phyloP scores from a whole-genome alignment of 2,329 filamentous ascomycete genomes.

The Verruconis gallopava region DNA sequence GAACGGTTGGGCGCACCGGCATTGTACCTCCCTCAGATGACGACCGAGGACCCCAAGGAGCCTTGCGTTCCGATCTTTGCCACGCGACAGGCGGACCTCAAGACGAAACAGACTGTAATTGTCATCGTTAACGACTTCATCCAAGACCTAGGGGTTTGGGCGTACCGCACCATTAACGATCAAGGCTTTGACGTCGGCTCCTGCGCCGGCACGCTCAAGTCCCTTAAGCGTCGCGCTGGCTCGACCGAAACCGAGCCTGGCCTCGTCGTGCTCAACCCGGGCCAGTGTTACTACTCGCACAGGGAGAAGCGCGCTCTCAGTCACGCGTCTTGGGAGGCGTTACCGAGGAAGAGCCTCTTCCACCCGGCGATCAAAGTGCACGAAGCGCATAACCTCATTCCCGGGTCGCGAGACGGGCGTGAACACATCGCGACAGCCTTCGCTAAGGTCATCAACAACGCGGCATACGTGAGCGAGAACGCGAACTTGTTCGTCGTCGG shows the following conservation, averaged over 20 bases:
- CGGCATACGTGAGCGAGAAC: slow-evolving; percentile 29
- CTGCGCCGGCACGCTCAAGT: slow-evolving; percentile 48
- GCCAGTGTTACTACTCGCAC: slow-evolving; percentile 66
- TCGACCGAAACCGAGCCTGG: slow-evolving; percentile 32
- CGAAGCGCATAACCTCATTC: slow-evolving; percentile 45
- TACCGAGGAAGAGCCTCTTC: slow-evolving; percentile 51
- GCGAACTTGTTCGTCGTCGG: slow-evolving; percentile 58
- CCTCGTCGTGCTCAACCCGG: slow-evolving; percentile 65
- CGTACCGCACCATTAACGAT: slow-evolving; percentile 53
- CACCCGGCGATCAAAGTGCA: slow-evolving; percentile 43
- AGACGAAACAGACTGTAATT: slow-evolving; percentile 48
- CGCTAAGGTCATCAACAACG: slow-evolving; percentile 41
- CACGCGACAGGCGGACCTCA: slow-evolving; percentile 38
- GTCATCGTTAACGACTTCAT: slow-evolving; percentile 59
- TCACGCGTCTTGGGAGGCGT: slow-evolving; percentile 39
- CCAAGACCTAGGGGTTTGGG: slow-evolving; percentile 63
- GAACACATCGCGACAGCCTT: slow-evolving; percentile 59
- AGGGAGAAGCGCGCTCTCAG: slow-evolving; percentile 48
- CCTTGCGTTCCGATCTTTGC: slow-evolving; percentile 59
- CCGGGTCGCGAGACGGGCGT: slow-evolving; percentile 41
- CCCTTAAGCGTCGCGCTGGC: slow-evolving; percentile 20
- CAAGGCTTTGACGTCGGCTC: slow-evolving; percentile 61
- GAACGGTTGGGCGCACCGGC: slow-evolving; percentile 43
- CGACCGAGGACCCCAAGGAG: slow-evolving; percentile 26
- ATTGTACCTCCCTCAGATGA: slow-evolving; percentile 47